A percentile compares a stretch with the other conserved stretches of the same genome.
Conservation (phyloP, 2,329 filamentous ascomycete genomes). For the Stemphylium beticola region DNA sequence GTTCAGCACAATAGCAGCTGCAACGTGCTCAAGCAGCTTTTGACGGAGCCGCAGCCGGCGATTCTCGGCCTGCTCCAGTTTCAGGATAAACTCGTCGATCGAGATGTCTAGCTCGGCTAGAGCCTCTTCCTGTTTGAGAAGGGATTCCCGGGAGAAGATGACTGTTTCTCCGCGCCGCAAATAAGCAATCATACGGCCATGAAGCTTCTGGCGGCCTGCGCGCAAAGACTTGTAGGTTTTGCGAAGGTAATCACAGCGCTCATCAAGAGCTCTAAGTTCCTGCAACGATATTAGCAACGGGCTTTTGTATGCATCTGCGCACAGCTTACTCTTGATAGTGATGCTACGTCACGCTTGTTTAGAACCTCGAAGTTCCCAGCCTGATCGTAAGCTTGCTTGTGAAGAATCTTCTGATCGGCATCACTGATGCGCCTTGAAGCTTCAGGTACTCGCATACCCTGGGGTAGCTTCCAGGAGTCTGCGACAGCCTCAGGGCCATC, state of each 20-base stretch:
- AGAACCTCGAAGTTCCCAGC: constrained; percentile 51
- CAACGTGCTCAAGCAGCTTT: constrained; percentile 81
- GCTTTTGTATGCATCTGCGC: not conserved
- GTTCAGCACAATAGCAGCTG: constrained; percentile 62
- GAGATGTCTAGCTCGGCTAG: constrained; percentile 76
- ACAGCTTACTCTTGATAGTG: constrained; percentile 64
- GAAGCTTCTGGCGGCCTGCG: constrained; percentile 76
- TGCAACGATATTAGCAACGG: constrained; percentile 43
- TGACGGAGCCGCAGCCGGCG: constrained; percentile 75
- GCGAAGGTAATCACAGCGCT: constrained; percentile 78
- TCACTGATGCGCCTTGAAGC: constrained; percentile 43
- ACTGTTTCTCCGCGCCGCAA: constrained; percentile 73
- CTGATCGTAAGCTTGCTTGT: constrained; percentile 49
- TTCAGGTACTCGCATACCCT: constrained; percentile 46
- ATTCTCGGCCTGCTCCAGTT: constrained; percentile 82
- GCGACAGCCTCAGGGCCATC: constrained; percentile 31
- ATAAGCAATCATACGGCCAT: constrained; percentile 78
- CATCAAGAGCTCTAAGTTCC: constrained; percentile 78
- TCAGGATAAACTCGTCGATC: constrained; percentile 80
- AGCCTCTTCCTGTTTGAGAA: constrained; percentile 81
- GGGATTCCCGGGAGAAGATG: constrained; percentile 74
- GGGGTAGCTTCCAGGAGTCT: constrained; percentile 47
- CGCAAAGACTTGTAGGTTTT: constrained; percentile 77
- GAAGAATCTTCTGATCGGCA: constrained; percentile 45
- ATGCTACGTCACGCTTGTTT: constrained; percentile 48